Percentiles rank a stretch among this genome's conserved stretches.
Conservation (phyloP, 768 basidiomycete genomes). For the Phaeotremella fagi region DNA sequence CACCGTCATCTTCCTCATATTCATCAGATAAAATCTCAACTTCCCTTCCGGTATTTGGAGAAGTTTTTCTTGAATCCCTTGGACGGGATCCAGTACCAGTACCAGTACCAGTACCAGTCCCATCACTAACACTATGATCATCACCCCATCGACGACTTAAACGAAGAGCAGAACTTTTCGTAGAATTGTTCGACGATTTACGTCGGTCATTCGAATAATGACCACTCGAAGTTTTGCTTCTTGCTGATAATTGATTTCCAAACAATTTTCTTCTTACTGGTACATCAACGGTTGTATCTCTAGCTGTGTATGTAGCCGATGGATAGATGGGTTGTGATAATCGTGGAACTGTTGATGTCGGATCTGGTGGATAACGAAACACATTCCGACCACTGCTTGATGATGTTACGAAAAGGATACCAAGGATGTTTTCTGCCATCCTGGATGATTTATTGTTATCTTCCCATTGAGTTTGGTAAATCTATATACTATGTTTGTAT, state of each 20-base stretch:
- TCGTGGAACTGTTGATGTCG: slow-evolving; percentile 57
- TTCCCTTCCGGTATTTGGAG: background rate
- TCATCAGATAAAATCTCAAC: slow-evolving; percentile 3
- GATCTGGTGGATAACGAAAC: slow-evolving; percentile 78
- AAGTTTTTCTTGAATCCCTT: background rate
- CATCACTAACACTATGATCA: background rate
- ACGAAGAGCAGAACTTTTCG: background rate
- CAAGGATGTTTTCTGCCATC: slow-evolving; percentile 56
- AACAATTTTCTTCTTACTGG: slow-evolving; percentile 1
- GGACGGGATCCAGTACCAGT: background rate
- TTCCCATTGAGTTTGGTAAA: too few relatives aligned
- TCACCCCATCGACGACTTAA: background rate
- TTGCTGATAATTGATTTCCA: background rate
- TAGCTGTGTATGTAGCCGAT: slow-evolving; percentile 30
- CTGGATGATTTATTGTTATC: too few relatives aligned
- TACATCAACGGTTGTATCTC: background rate
- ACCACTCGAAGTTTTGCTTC: slow-evolving; percentile 8
- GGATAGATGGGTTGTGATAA: slow-evolving; percentile 61
- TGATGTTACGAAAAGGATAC: slow-evolving; percentile 70
- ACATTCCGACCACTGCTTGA: slow-evolving; percentile 79
- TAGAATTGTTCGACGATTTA: slow-evolving; percentile 1
- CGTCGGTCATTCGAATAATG: slow-evolving; percentile 3
- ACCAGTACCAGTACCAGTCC: background rate
- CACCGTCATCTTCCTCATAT: slow-evolving; percentile 1
- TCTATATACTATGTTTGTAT: too few relatives aligned